Conservation (phyloP, 2,329 filamentous ascomycete genomes). For the Aureobasidium namibiae region DNA sequence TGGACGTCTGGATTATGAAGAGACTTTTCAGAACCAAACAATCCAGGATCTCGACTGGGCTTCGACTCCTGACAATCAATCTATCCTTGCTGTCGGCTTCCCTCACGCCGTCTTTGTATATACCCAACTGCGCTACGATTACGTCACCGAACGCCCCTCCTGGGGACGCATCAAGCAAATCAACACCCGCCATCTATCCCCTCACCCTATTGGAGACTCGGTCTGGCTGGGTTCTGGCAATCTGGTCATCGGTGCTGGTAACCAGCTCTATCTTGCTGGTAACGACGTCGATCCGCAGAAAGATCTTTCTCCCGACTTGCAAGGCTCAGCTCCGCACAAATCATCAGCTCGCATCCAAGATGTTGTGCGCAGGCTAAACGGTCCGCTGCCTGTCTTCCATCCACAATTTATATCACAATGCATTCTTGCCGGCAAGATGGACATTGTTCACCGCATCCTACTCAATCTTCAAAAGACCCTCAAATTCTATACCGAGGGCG, state of each 20-base stretch:
- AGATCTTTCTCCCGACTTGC: conserved; percentile 49
- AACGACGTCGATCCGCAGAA: conserved; percentile 61
- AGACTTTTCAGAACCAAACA: conserved; percentile 50
- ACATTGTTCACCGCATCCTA: conserved; percentile 64
- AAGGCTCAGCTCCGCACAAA: conserved; percentile 40
- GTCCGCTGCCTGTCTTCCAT: conserved; percentile 81
- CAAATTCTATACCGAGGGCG: conserved; percentile 76
- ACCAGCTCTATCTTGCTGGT: conserved; percentile 81
- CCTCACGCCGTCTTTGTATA: conserved; percentile 75
- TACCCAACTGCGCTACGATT: conserved; percentile 84
- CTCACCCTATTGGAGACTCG: conserved; percentile 86
- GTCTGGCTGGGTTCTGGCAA: conserved; percentile 83
- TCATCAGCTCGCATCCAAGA: conserved; percentile 66
- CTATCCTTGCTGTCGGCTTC: conserved; percentile 86
- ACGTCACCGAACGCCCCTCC: conserved; percentile 77
- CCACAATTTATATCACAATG: conserved; percentile 85
- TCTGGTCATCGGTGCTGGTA: conserved; percentile 80
- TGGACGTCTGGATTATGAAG: conserved; percentile 70
- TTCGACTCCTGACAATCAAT: conserved; percentile 79
- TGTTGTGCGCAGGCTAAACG: conserved; percentile 73
- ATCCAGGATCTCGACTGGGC: conserved; percentile 92
- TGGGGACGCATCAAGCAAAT: conserved; percentile 84
- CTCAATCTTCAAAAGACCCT: conserved; percentile 64
- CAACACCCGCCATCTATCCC: conserved; percentile 61
- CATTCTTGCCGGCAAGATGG: conserved; percentile 69